These are phyloP conservation scores for Colletotrichum viniferum DNA, from an alignment of 2,329 filamentous ascomycete species.

Conservation along the genomic window DNA sequence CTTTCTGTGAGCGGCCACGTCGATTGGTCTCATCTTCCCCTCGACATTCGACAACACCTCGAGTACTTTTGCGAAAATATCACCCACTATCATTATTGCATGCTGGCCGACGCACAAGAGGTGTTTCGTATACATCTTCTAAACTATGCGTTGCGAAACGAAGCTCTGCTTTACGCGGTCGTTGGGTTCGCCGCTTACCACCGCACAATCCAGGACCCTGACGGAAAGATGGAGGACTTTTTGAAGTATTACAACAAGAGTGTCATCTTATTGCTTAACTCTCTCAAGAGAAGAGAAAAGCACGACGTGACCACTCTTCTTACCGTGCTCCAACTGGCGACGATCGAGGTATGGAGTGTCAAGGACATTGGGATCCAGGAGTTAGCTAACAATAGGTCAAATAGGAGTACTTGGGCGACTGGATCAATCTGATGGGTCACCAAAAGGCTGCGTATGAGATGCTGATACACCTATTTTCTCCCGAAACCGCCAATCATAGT, in stretches of 20 bases:
- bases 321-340: constrained; percentile 89
- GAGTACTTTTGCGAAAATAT: constrained; percentile 80
- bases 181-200: constrained; percentile 92
- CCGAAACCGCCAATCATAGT: constrained; percentile 74
- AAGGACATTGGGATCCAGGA: background rate
- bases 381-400: constrained; percentile 11
- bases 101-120: constrained; percentile 71
- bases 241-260: constrained; percentile 90
- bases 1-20: constrained; percentile 24
- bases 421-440: constrained; percentile 91
- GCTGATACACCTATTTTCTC: constrained; percentile 77
- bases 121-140: constrained; percentile 78
- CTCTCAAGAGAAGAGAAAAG: constrained; percentile 72
- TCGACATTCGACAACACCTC: constrained; percentile 79
- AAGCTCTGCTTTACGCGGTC: constrained; percentile 84
- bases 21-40: constrained; percentile 64
- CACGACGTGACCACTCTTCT: constrained; percentile 77
- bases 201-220: constrained; percentile 70
- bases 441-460: constrained; percentile 89
- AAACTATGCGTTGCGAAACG: constrained; percentile 72
- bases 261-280: constrained; percentile 75
- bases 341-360: constrained; percentile 75
- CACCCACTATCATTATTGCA: constrained; percentile 81
- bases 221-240: constrained; percentile 80
- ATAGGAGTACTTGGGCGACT: constrained; percentile 93